These are phyloP conservation scores for Drosera spatulata DNA, from an alignment of 179 eudicot genomes.

Conservation along the genomic window DNA sequence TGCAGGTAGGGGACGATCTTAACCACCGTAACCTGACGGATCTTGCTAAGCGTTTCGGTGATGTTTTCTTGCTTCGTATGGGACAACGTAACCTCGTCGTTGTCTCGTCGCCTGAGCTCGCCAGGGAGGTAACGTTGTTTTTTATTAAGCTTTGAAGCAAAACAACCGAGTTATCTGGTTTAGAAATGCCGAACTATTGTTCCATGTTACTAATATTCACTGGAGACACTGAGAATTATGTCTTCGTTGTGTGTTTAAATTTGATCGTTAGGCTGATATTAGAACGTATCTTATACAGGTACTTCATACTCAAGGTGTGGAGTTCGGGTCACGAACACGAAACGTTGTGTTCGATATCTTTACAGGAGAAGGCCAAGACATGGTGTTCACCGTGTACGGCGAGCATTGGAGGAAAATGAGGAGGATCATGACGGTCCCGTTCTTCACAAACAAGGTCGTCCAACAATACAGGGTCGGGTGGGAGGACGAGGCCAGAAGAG, in stretches of 20 bases:
- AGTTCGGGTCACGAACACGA: constrained; percentile 25
- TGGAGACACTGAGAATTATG: too few relatives aligned
- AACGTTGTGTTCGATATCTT: constrained; percentile 28
- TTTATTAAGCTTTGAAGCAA: too few relatives aligned
- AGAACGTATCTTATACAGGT: background rate
- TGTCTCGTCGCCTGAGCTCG: constrained; percentile 23
- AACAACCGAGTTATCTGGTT: too few relatives aligned
- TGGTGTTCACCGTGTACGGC: constrained; percentile 58
- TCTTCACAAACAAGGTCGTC: constrained; percentile 61
- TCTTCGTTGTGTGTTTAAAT: too few relatives aligned
- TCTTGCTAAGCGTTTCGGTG: constrained; percentile 22
- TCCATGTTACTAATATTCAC: too few relatives aligned
- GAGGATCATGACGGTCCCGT: constrained; percentile 52
- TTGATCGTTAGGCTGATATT: too few relatives aligned
- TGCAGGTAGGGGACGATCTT: constrained; percentile 27
- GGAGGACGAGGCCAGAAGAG: constrained; percentile 43
- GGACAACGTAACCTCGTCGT: constrained; percentile 23
- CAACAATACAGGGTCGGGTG: constrained; percentile 47
- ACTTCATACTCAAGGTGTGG: constrained; percentile 27
- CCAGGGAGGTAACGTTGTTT: constrained; percentile 10
- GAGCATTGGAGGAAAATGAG: constrained; percentile 64
- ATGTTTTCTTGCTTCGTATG: constrained; percentile 15
- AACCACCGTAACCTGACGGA: constrained; percentile 21
- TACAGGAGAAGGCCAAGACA: constrained; percentile 39
- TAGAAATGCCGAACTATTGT: too few relatives aligned